Evolutionary conservation across 164 flowering plant species (phyloP), one percentile per base, ranked within the genome.

Genomic region (Warburgia ugandensis): DNA sequence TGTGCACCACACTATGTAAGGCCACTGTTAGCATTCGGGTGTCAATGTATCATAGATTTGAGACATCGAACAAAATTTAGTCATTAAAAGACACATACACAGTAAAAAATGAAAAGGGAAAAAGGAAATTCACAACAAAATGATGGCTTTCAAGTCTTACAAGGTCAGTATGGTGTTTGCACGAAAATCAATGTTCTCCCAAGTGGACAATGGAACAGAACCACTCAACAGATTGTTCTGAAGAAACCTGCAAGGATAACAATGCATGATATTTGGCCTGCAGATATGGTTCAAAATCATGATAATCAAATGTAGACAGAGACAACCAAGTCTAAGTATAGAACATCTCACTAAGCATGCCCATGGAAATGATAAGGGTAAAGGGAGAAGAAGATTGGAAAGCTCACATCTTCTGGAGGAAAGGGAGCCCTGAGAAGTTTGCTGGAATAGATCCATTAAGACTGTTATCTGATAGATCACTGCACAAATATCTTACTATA

Each of bases 361-460:
- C n/a, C n/a, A 37, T 5, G 26, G 16, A 19, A 45, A 54, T 33
- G 37, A 49, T 28, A 28, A 45, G 31, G 23, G 9, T 43, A 46
- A 52, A 25, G 12, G 8, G 11, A 36, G 11, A 43, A 26, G 6
- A 26, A 22, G 23, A 28, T 45, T 16, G 27, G 41, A 35, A 36
- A 48, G 27, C 91, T 81, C 61, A 90, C 97, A 90, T 58, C 66
- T 37, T 77, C 61, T 90, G 95, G 29, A 86, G 91, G 37, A 11
- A 45, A 35, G 86, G 80, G 60, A 80, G 80, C 33, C 54, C 53
- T 16, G 95, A 77, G 64, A 84, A 77, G 55, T 64, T 84, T 38
- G 52, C 27, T 10, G 88, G 94, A 31, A 90, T 76, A 25, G 80
- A 58, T 67, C 94, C 97, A 62, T 59, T 80, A 7, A 90, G 83